Evolutionary conservation across 2,329 filamentous ascomycete species (phyloP).

Genomic region (Fusarium chlamydosporum): DNA sequence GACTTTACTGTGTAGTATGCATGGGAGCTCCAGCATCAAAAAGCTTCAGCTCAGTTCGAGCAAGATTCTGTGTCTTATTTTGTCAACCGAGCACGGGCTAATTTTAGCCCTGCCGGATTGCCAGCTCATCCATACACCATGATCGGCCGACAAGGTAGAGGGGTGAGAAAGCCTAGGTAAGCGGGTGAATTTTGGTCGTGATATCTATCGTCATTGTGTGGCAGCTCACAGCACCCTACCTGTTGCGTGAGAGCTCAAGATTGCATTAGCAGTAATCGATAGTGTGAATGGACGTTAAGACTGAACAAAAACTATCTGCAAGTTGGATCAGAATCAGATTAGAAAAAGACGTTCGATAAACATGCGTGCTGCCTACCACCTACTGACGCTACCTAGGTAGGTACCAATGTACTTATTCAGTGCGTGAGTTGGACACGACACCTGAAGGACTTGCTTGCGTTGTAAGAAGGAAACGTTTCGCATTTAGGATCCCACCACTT

Average conservation of each 20-base stretch:
- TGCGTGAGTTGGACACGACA: not conserved
- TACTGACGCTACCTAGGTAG: too few species aligned
- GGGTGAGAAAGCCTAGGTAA: constrained; percentile 38
- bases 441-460: not conserved
- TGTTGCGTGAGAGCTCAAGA: constrained; percentile 1
- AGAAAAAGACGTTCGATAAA: not conserved
- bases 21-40: constrained; percentile 25
- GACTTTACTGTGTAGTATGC: not conserved
- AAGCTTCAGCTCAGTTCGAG: constrained; percentile 25
- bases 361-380: not conserved
- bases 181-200: constrained; percentile 31
- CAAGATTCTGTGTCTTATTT: constrained; percentile 30
- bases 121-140: constrained; percentile 47
- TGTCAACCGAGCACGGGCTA: constrained; percentile 42
- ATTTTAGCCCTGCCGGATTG: constrained; percentile 49
- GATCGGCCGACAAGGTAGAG: constrained; percentile 48
- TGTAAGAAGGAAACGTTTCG: not conserved
- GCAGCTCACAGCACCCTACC: constrained; percentile 16
- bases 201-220: constrained; percentile 41
- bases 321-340: constrained; percentile 1
- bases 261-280: not conserved
- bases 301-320: constrained; percentile 27
- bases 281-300: not conserved
- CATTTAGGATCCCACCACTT: constrained; percentile 28
- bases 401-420: not conserved